A percentile compares a stretch with the other conserved stretches of the same genome.
Evolutionary conservation across 1,284 basidiomycete species (phyloP).

Genomic region (Bjerkandera adusta): DNA sequence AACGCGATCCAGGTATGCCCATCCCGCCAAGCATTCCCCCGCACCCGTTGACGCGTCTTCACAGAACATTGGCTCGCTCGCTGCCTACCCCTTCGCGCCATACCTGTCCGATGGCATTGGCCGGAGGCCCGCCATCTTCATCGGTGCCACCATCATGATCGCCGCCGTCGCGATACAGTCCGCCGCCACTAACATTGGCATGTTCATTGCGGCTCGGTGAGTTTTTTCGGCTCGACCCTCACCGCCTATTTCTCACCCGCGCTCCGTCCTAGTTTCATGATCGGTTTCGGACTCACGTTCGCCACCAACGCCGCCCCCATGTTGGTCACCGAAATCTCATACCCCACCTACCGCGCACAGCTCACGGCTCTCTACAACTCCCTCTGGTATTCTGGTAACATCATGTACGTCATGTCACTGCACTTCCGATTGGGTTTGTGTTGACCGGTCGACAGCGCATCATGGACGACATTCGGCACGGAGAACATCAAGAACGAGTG

Average conservation of each 20-base stretch:
- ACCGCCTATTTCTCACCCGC: slow-evolving; percentile 2
- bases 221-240: slow-evolving; percentile 16
- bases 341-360: slow-evolving; percentile 73
- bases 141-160: slow-evolving; percentile 64
- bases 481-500: slow-evolving; percentile 62
- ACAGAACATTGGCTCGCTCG: slow-evolving; percentile 65
- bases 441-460: slow-evolving; percentile 42
- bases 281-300: slow-evolving; percentile 79
- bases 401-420: slow-evolving; percentile 45
- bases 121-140: slow-evolving; percentile 58
- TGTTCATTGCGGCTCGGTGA: slow-evolving; percentile 79
- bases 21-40: neutral
- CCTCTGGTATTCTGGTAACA: slow-evolving; percentile 78
- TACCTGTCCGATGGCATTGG: slow-evolving; percentile 70
- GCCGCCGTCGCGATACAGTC: slow-evolving; percentile 68
- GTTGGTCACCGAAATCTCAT: slow-evolving; percentile 75
- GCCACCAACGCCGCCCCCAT: slow-evolving; percentile 73
- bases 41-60: neutral
- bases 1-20: slow-evolving; percentile 70
- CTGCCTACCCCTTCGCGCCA: slow-evolving; percentile 67
- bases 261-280: slow-evolving; percentile 53
- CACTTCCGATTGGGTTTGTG: neutral
- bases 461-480: slow-evolving; percentile 76
- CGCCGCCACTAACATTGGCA: slow-evolving; percentile 67
- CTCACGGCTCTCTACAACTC: slow-evolving; percentile 75